Percentiles rank a stretch among this genome's conserved stretches.
Evolutionary conservation across 345 rosid species (phyloP).

Genomic region (Linum lewisii): DNA sequence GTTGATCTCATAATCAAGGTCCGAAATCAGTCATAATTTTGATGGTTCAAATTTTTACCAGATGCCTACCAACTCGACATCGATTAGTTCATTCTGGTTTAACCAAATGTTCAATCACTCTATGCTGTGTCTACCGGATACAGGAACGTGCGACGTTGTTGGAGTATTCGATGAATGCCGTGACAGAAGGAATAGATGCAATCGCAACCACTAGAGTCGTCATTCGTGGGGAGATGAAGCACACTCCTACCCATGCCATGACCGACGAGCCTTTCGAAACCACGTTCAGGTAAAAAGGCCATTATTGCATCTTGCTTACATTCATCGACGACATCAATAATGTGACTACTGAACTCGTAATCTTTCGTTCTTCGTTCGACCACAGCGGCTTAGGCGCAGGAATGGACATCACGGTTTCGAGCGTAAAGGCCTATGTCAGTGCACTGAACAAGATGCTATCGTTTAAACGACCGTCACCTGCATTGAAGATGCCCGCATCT

Average conservation of each 20-base stretch:
- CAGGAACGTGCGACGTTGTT: slow-evolving; percentile 70
- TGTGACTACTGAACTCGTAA: too few relatives aligned
- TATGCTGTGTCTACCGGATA: too few relatives aligned
- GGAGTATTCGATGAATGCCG: slow-evolving; percentile 78
- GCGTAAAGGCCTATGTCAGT: slow-evolving; percentile 77
- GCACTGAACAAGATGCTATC: slow-evolving; percentile 90
- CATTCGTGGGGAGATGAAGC: slow-evolving; percentile 48
- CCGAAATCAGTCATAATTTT: too few relatives aligned
- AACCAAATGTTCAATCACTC: too few relatives aligned
- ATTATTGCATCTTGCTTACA: too few relatives aligned
- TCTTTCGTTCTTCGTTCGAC: too few relatives aligned
- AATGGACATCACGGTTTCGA: slow-evolving; percentile 86
- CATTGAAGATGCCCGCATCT: slow-evolving; percentile 12
- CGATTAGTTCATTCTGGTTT: too few relatives aligned
- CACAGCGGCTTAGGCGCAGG: slow-evolving; percentile 77
- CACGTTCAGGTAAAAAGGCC: slow-evolving; percentile 88
- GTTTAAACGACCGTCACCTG: slow-evolving; percentile 30
- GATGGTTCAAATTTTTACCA: too few relatives aligned
- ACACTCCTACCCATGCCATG: slow-evolving; percentile 35
- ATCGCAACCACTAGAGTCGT: slow-evolving; percentile 89
- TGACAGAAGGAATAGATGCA: slow-evolving; percentile 93
- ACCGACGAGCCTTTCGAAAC: slow-evolving; percentile 51
- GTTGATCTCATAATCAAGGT: slow-evolving; percentile 83
- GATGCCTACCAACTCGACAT: too few relatives aligned
- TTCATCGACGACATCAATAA: too few relatives aligned